Evolutionary conservation across 345 rosid species (phyloP).

Genomic region (Cardamine resedifolia): DNA sequence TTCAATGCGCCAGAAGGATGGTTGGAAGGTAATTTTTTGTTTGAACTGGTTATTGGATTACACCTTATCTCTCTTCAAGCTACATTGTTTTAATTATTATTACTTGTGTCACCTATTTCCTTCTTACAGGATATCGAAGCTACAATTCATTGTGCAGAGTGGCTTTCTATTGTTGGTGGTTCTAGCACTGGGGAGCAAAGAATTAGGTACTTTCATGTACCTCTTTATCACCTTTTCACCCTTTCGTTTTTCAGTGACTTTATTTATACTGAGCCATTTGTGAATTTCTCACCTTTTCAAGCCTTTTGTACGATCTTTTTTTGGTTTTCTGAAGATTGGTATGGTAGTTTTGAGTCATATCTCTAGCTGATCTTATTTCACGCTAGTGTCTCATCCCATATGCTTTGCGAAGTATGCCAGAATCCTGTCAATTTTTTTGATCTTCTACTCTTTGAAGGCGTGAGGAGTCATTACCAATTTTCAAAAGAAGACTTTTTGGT

Average conservation of each 20-base stretch:
- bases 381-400: slow-evolving; percentile 21
- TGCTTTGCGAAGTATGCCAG: slow-evolving; percentile 8
- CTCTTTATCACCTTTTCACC: slow-evolving; percentile 10
- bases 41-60: background rate
- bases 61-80: slow-evolving; percentile 7
- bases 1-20: slow-evolving; percentile 99
- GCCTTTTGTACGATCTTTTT: slow-evolving; percentile 20
- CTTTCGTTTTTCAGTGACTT: slow-evolving; percentile 3
- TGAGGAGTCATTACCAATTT: slow-evolving; percentile 91
- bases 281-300: slow-evolving; percentile 6
- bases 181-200: slow-evolving; percentile 97
- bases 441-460: slow-evolving; percentile 60
- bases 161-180: slow-evolving; percentile 98
- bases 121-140: slow-evolving; percentile 95
- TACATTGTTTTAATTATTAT: slow-evolving; percentile 19
- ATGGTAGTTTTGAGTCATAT: slow-evolving; percentile 22
- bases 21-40: slow-evolving; percentile 78
- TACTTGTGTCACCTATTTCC: slow-evolving; percentile 28
- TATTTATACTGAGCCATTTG: slow-evolving; percentile 8
- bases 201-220: slow-evolving; percentile 57
- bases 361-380: slow-evolving; percentile 20
- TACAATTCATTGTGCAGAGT: slow-evolving; percentile 99
- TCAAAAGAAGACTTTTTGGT: slow-evolving; percentile 94
- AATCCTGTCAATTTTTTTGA: background rate
- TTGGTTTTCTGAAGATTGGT: slow-evolving; percentile 17